Conservation (phyloP, 345 rosid genomes). For the Pistacia atlantica region DNA sequence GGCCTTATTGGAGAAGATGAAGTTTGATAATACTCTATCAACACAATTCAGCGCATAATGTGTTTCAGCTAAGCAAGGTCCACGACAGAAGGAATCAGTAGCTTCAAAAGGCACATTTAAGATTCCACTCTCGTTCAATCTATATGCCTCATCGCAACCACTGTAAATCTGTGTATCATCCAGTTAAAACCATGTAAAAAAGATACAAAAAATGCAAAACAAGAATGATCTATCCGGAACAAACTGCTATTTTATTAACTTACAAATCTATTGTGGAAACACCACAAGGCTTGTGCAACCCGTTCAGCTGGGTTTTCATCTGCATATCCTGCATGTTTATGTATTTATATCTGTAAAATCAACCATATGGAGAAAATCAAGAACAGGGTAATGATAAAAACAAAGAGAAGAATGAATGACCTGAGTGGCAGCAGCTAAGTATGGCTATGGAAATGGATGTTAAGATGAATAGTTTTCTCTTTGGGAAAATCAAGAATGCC, state of each 20-base stretch:
- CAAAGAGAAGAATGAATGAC: conserved; percentile 6
- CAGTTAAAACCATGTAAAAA: not conserved
- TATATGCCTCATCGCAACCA: conserved; percentile 47
- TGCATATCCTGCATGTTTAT: conserved; percentile 29
- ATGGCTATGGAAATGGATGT: conserved; percentile 14
- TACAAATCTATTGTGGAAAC: conserved; percentile 47
- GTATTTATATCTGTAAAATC: not conserved
- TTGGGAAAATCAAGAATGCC: conserved; percentile 2
- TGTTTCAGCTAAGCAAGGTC: conserved; percentile 61
- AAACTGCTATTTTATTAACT: not conserved
- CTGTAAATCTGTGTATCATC: conserved; percentile 39
- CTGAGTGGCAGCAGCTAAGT: conserved; percentile 19
- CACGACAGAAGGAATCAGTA: conserved; percentile 48
- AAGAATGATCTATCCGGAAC: not conserved
- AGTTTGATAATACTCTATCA: conserved; percentile 42
- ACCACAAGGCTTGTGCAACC: conserved; percentile 40
- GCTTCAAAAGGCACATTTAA: conserved; percentile 49
- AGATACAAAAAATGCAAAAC: not conserved
- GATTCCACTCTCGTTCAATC: conserved; percentile 51
- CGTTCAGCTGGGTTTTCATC: conserved; percentile 32
- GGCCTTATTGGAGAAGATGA: conserved; percentile 50
- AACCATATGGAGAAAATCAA: not conserved
- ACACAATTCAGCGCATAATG: conserved; percentile 50
- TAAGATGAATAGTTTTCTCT: not conserved
- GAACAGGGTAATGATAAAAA: not conserved